Evolutionary conservation across 208 protist genomes (phyloP).

Genomic region (Porcisia deanei): DNA sequence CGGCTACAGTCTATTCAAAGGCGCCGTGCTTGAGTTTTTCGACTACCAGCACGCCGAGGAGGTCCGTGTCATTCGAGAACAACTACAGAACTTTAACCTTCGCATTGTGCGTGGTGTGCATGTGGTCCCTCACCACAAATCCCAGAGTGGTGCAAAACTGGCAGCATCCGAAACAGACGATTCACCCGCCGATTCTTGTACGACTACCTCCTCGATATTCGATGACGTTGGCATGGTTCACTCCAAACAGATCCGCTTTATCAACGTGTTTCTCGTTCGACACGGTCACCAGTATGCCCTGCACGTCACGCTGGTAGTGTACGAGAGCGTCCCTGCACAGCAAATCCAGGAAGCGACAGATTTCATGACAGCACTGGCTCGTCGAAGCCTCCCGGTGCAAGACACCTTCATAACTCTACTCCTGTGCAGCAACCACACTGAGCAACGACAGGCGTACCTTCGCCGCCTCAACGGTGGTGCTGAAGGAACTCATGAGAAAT

Average conservation of each 20-base stretch:
- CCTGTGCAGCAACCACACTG: slow-evolving; percentile 39
- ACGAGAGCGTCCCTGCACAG: slow-evolving; percentile 35
- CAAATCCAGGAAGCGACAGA: slow-evolving; percentile 41
- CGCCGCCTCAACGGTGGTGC: background rate
- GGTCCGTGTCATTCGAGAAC: slow-evolving; percentile 54
- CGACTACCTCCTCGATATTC: background rate
- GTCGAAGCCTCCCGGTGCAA: slow-evolving; percentile 44
- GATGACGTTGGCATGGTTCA: slow-evolving; percentile 15
- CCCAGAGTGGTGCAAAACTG: background rate
- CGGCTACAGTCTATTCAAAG: slow-evolving; percentile 65
- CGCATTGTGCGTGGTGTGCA: slow-evolving; percentile 19
- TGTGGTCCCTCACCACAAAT: slow-evolving; percentile 2
- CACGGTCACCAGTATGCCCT: slow-evolving; percentile 82
- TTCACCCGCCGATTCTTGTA: background rate
- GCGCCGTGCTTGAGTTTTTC: slow-evolving; percentile 82
- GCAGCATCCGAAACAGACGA: background rate
- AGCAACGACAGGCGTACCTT: slow-evolving; percentile 28
- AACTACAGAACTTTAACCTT: slow-evolving; percentile 61
- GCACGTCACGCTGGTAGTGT: slow-evolving; percentile 72
- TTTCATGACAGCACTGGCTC: slow-evolving; percentile 60
- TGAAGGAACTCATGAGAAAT: background rate
- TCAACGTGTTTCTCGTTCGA: slow-evolving; percentile 85
- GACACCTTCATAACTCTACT: slow-evolving; percentile 63
- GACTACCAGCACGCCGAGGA: slow-evolving; percentile 81
- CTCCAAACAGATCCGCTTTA: slow-evolving; percentile 44